These are phyloP conservation scores for Candida tunisiensis DNA, from an alignment of 1,139 yeast genomes.

Conservation along the genomic window DNA sequence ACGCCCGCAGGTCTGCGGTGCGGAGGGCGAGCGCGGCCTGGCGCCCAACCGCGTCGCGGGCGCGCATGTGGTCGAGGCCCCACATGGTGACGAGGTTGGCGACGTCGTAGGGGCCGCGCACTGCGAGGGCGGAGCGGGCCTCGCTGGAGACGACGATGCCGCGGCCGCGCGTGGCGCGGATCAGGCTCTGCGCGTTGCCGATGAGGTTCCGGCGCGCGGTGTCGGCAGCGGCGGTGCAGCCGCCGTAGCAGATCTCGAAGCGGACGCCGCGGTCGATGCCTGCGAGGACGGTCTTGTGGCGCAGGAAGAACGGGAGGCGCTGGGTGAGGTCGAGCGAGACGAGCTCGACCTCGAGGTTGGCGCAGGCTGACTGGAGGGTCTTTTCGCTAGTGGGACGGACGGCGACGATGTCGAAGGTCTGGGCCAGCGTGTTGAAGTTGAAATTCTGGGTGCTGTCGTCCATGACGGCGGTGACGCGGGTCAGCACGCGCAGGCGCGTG, in stretches of 20 bases:
- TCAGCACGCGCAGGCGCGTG: slow-evolving; percentile 38
- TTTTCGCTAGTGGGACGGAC: slow-evolving; percentile 70
- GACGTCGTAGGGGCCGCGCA: slow-evolving; percentile 54
- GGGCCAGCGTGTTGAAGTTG: slow-evolving; percentile 35
- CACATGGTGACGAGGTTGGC: slow-evolving; percentile 47
- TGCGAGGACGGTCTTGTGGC: slow-evolving; percentile 71
- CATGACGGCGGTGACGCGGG: slow-evolving; percentile 58
- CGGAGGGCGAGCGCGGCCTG: slow-evolving; percentile 48
- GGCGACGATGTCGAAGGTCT: slow-evolving; percentile 56
- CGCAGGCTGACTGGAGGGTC: slow-evolving; percentile 57
- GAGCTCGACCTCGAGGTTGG: slow-evolving; percentile 57
- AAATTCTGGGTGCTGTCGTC: slow-evolving; percentile 71
- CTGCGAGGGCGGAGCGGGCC: slow-evolving; percentile 37
- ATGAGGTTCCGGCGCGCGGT: slow-evolving; percentile 46
- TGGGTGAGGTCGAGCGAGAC: slow-evolving; percentile 53
- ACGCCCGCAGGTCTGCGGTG: slow-evolving; percentile 54
- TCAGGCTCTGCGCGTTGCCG: slow-evolving; percentile 52
- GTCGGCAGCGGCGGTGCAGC: slow-evolving; percentile 9
- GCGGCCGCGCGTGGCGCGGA: slow-evolving; percentile 68
- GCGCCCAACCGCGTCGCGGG: slow-evolving; percentile 41
- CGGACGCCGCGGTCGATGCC: slow-evolving; percentile 73
- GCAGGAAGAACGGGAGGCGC: slow-evolving; percentile 59
- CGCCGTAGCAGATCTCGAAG: slow-evolving; percentile 59
- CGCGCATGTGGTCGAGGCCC: slow-evolving; percentile 50
- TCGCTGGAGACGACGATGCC: slow-evolving; percentile 76